Conservation (phyloP, 2,329 filamentous ascomycete genomes). For the Fusarium coffeatum region DNA sequence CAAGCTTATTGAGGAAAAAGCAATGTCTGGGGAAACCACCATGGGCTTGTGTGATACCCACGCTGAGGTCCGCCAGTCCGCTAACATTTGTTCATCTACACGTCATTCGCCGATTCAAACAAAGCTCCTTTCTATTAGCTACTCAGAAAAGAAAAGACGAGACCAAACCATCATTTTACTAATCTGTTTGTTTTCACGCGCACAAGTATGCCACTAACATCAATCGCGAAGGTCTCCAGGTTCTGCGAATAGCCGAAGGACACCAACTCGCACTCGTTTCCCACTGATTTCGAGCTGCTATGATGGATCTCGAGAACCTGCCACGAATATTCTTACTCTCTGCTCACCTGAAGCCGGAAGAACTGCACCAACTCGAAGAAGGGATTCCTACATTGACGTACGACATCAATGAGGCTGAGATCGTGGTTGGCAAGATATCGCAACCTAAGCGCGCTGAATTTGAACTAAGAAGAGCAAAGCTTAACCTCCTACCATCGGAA, state of each 20-base stretch:
- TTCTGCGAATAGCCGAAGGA: slow-evolving; percentile 3
- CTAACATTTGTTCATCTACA: slow-evolving; percentile 4
- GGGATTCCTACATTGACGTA: slow-evolving; percentile 75
- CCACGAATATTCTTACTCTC: slow-evolving; percentile 80
- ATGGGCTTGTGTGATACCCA: neutral
- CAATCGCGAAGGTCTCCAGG: neutral
- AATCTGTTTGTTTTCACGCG: neutral
- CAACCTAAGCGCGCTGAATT: slow-evolving; percentile 78
- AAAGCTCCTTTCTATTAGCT: neutral
- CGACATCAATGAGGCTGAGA: slow-evolving; percentile 75
- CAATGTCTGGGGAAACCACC: neutral
- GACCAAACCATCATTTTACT: neutral
- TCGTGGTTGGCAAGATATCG: slow-evolving; percentile 80
- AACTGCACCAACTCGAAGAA: slow-evolving; percentile 73
- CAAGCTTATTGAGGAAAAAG: neutral
- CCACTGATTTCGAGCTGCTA: neutral
- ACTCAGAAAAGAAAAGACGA: neutral
- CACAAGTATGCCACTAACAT: slow-evolving; percentile 1
- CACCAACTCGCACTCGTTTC: neutral
- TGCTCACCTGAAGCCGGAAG: slow-evolving; percentile 73
- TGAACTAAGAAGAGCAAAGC: slow-evolving; percentile 76
- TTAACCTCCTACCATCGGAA: slow-evolving; percentile 63
- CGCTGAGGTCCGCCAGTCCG: neutral
- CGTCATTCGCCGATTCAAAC: slow-evolving; percentile 2
- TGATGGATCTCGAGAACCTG: slow-evolving; percentile 48